Evolutionary conservation across 2,329 filamentous ascomycete species (phyloP), one percentile per base, ranked within the genome.

Genomic region (Alternaria sp.): DNA sequence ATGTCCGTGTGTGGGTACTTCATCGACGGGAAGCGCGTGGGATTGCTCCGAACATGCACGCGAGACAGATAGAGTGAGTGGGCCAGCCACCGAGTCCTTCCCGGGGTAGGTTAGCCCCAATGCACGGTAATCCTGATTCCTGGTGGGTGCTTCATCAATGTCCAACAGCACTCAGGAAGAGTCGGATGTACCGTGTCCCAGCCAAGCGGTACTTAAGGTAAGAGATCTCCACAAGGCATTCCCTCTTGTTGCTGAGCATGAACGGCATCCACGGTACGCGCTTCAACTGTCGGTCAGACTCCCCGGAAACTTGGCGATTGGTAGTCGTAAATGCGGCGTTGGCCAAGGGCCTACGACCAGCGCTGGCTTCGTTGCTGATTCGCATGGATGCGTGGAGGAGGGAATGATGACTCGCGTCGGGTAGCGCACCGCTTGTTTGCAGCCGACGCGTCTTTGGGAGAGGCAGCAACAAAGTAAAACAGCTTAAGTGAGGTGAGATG

Each of bases 61-160:
- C 62, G 55, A 65, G 36, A 30, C 11, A 52, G 30, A 47, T 57
- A 23, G 11, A 23, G 43, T 56, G 30, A 49, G 23, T 49, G 46
- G 47, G 19, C 21, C 12, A 44, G 36, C 49, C 36, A 52, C 17
- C 8, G 30, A 51, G 32, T 58, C 44, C 10, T 57, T 53, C 7
- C 58, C 26, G 21, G 45, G 49, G 26, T 25, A 26, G 62, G 52
- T 49, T 52, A 60, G 58, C 25, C 28, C 55, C 11, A 28, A 47
- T 65, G 66, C 65, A 67, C 21, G 47, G 53, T 57, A 57, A 64
- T 57, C 56, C 59, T 40, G 51, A 46, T 36, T 50, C 21, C 25
- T 47, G 28, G 43, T 56, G 53, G 43, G 19, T 28, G 53, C 53
- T 56, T 47, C 44, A 47, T 56, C 26, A 56, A 56, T 21, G 19